These are phyloP conservation scores for Macadamia tetraphylla DNA, from an alignment of 164 flowering plant species.

Conservation along the genomic window DNA sequence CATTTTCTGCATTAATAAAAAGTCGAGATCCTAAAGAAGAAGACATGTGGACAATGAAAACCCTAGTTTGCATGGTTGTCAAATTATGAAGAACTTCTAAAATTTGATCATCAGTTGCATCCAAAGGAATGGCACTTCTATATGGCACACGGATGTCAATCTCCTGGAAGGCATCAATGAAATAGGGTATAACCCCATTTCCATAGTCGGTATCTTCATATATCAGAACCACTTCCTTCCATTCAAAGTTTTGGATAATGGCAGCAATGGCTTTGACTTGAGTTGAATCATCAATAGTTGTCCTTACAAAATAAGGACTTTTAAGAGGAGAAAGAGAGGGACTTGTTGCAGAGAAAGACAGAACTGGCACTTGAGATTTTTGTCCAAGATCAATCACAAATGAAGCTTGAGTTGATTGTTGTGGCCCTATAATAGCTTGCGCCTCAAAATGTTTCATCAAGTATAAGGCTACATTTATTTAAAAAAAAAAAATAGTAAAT, in stretches of 20 bases:
- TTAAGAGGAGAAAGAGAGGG: neutral
- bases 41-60: constrained; percentile 6
- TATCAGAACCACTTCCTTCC: constrained; percentile 3
- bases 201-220: constrained; percentile 11
- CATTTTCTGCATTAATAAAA: neutral
- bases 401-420: too few relatives aligned
- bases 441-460: too few relatives aligned
- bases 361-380: too few relatives aligned
- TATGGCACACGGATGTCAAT: neutral
- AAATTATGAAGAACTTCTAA: constrained; percentile 3
- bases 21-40: neutral
- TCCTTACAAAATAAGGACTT: constrained; percentile 6
- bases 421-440: too few relatives aligned
- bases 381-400: too few relatives aligned
- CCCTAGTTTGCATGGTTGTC: constrained; percentile 1
- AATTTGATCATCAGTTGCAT: constrained; percentile 6
- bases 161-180: neutral
- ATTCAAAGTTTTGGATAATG: constrained; percentile 7
- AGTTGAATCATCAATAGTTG: neutral
- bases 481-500: too few relatives aligned
- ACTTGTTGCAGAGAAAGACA: too few relatives aligned
- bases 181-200: neutral
- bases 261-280: constrained; percentile 6
- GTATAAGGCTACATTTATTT: too few relatives aligned
- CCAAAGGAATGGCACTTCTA: neutral